Conservation (phyloP, 805 yeast genomes). For the Scheffersomyces coipomensis region DNA sequence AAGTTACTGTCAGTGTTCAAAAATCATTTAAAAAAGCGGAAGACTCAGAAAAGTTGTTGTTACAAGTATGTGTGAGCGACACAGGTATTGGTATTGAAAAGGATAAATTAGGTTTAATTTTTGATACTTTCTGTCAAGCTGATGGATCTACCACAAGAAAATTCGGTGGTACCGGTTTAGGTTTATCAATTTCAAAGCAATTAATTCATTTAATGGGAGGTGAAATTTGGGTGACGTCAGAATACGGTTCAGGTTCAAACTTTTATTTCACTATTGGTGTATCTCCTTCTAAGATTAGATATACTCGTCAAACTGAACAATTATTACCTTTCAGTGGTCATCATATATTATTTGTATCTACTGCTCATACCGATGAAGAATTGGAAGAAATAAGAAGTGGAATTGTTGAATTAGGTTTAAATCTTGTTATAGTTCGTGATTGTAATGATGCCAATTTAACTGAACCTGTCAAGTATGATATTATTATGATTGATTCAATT, state of each 20-base stretch:
- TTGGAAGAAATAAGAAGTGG: conserved; percentile 50
- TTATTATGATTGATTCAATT: conserved; percentile 77
- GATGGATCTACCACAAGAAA: conserved; percentile 92
- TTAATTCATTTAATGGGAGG: conserved; percentile 91
- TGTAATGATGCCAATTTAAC: conserved; percentile 57
- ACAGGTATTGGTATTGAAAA: conserved; percentile 89
- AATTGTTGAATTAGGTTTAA: conserved; percentile 54
- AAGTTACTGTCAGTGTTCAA: conserved; percentile 72
- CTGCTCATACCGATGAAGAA: conserved; percentile 54
- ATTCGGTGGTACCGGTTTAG: conserved; percentile 92
- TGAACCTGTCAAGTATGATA: conserved; percentile 66
- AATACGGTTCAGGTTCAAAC: conserved; percentile 77
- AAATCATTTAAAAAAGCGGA: conserved; percentile 40
- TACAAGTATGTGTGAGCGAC: conserved; percentile 85
- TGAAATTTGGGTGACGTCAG: conserved; percentile 86
- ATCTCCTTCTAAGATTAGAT: conserved; percentile 64
- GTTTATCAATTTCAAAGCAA: conserved; percentile 83
- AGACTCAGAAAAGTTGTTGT: conserved; percentile 44
- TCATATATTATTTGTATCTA: conserved; percentile 66
- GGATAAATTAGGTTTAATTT: conserved; percentile 80
- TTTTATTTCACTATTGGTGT: conserved; percentile 80
- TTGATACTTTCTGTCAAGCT: conserved; percentile 90
- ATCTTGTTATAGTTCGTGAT: conserved; percentile 57
- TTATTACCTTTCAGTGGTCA: conserved; percentile 72
- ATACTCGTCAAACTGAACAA: conserved; percentile 64